Percentiles rank a stretch among this genome's conserved stretches.
Evolutionary conservation across 176 grass and related monocot genomes (phyloP).

Genomic region (Ensete glaucum): DNA sequence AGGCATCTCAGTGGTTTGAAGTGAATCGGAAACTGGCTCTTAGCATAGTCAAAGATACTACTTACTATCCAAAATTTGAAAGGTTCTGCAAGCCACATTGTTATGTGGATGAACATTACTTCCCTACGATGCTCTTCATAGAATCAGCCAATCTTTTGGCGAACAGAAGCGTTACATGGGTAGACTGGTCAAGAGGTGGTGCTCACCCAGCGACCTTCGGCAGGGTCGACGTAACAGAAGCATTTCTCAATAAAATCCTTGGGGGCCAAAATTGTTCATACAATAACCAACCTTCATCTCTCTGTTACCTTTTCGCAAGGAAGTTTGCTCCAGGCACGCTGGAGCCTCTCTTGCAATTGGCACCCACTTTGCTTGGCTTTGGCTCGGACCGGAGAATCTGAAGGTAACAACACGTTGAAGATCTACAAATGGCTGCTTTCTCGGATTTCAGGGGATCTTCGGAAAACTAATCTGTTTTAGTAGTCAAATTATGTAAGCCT

Average conservation of each 20-base stretch:
- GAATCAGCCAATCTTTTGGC: conserved; percentile 58
- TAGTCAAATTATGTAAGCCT: too few relatives aligned
- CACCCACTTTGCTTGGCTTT: conserved; percentile 47
- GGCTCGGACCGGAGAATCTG: conserved; percentile 1
- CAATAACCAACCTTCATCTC: conserved; percentile 40
- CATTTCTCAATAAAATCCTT: conserved; percentile 56
- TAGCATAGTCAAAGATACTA: conserved; percentile 46
- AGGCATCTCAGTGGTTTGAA: conserved; percentile 96
- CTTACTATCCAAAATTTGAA: conserved; percentile 78
- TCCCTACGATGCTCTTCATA: conserved; percentile 80
- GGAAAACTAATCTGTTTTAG: too few relatives aligned
- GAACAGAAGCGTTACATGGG: conserved; percentile 81
- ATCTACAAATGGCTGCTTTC: too few relatives aligned
- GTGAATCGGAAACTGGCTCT: conserved; percentile 57
- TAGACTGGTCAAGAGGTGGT: conserved; percentile 94
- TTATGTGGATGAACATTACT: conserved; percentile 97
- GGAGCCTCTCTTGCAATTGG: conserved; percentile 59
- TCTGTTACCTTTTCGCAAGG: conserved; percentile 70
- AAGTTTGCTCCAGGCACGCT: conserved; percentile 80
- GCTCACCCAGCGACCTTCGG: conserved; percentile 92
- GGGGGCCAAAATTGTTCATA: conserved; percentile 53
- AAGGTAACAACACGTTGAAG: too few relatives aligned
- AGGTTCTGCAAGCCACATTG: conserved; percentile 68
- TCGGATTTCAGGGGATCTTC: too few relatives aligned
- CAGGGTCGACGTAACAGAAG: conserved; percentile 43